Conservation (phyloP, 768 basidiomycete species). For the Coprinopsis strossmayeri region DNA sequence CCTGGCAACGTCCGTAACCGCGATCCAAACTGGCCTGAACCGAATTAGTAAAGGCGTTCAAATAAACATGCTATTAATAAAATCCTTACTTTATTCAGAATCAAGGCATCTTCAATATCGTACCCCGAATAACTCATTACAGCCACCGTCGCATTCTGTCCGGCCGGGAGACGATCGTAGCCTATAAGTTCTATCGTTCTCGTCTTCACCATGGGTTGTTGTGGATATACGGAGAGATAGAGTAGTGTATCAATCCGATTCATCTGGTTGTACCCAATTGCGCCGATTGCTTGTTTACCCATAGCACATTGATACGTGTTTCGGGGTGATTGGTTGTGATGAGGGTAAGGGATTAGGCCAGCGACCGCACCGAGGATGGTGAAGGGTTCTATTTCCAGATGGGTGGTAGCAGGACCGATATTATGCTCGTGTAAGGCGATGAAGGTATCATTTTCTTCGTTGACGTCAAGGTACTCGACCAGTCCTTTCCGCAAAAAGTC, state of each 20-base stretch:
- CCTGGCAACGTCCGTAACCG: conserved; percentile 97
- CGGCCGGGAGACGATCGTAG: conserved; percentile 94
- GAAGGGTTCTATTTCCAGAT: conserved; percentile 98
- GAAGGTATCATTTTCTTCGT: conserved; percentile 97
- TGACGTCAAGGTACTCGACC: conserved; percentile 97
- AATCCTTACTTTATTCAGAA: conserved; percentile 87
- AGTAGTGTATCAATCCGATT: conserved; percentile 96
- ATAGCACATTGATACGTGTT: conserved; percentile 99
- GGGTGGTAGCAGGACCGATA: conserved; percentile 78
- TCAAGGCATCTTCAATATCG: conserved; percentile 98
- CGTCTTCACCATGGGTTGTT: conserved; percentile 99
- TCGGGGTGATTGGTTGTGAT: conserved; percentile 98
- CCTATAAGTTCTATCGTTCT: conserved; percentile 97
- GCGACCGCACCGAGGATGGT: conserved; percentile 96
- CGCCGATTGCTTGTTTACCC: conserved; percentile 99
- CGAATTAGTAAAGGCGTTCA: too few species aligned
- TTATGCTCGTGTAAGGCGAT: conserved; percentile 92
- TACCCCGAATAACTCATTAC: conserved; percentile 99
- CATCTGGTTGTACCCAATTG: conserved; percentile 96
- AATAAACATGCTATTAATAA: too few species aligned
- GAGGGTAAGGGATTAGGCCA: conserved; percentile 97
- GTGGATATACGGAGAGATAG: conserved; percentile 97
- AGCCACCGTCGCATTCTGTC: conserved; percentile 96
- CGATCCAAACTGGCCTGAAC: conserved; percentile 92
- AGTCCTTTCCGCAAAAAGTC: conserved; percentile 89